Percentiles rank a stretch among this genome's conserved stretches.
Conservation (phyloP, 2,329 filamentous ascomycete species). For the Hypoxylon sp. region DNA sequence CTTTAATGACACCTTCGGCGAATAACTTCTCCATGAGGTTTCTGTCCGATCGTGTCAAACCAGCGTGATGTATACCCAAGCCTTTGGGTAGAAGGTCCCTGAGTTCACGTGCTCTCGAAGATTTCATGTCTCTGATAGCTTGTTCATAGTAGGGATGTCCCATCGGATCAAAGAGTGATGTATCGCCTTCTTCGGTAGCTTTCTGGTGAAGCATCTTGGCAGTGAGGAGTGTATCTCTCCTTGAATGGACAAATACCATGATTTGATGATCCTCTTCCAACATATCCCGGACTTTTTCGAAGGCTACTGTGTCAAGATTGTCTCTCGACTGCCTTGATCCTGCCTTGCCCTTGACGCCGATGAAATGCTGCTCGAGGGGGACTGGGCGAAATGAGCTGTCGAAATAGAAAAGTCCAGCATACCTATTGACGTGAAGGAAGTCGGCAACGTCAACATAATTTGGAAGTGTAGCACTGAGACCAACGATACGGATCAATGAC, state of each 20-base stretch:
- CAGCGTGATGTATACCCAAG: slow-evolving; percentile 94
- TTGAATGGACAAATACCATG: slow-evolving; percentile 99
- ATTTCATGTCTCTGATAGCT: slow-evolving; percentile 84
- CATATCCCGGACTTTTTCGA: slow-evolving; percentile 96
- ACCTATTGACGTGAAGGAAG: slow-evolving; percentile 94
- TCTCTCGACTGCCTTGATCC: slow-evolving; percentile 83
- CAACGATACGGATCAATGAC: slow-evolving; percentile 94
- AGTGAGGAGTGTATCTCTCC: slow-evolving; percentile 90
- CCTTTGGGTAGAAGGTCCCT: slow-evolving; percentile 90
- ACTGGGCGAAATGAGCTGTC: slow-evolving; percentile 95
- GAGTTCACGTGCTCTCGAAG: slow-evolving; percentile 84
- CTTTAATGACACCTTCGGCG: slow-evolving; percentile 89
- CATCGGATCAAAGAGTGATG: slow-evolving; percentile 84
- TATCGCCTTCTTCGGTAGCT: slow-evolving; percentile 80
- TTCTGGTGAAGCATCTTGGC: slow-evolving; percentile 87
- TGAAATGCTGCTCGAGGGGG: slow-evolving; percentile 95
- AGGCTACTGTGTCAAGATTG: slow-evolving; percentile 86
- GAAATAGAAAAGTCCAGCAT: slow-evolving; percentile 95
- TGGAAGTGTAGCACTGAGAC: slow-evolving; percentile 91
- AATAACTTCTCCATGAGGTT: slow-evolving; percentile 97
- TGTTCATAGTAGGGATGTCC: slow-evolving; percentile 81
- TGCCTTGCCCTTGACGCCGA: slow-evolving; percentile 92
- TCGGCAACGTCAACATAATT: slow-evolving; percentile 98
- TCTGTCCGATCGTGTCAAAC: slow-evolving; percentile 92
- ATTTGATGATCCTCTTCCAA: slow-evolving; percentile 90